These are phyloP conservation scores for Phytophthora litchii DNA, from an alignment of 352 stramenopile genomes.

Conservation along the genomic window DNA sequence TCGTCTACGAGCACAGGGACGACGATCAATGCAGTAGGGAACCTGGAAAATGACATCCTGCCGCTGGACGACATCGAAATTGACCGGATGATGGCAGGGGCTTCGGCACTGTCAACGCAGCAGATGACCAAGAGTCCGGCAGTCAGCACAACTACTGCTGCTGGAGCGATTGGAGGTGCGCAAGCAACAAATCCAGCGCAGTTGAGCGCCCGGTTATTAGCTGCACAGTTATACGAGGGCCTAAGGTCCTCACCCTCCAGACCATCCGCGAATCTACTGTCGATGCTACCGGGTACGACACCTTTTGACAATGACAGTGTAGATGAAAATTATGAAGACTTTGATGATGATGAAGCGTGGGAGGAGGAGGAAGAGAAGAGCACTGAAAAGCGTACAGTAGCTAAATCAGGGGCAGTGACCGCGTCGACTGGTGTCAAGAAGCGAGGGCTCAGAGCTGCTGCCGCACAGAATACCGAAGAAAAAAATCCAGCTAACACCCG, in stretches of 20 bases:
- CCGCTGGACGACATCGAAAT: slow-evolving; percentile 51
- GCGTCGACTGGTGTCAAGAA: neutral
- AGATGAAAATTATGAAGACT: slow-evolving; percentile 32
- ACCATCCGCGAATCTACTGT: slow-evolving; percentile 8
- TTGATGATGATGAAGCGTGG: slow-evolving; percentile 17
- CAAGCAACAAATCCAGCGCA: neutral
- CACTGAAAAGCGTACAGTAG: neutral
- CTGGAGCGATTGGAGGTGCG: too few relatives aligned
- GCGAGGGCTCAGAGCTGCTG: slow-evolving; percentile 3
- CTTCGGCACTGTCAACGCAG: slow-evolving; percentile 7
- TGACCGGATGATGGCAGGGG: slow-evolving; percentile 29
- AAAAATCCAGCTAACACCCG: slow-evolving; percentile 2
- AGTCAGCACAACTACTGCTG: neutral
- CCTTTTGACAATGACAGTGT: slow-evolving; percentile 18
- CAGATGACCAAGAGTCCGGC: slow-evolving; percentile 5
- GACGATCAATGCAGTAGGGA: neutral
- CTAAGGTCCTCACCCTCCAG: slow-evolving; percentile 12
- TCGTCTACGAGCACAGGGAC: neutral
- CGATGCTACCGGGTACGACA: slow-evolving; percentile 10
- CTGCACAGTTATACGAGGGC: slow-evolving; percentile 30
- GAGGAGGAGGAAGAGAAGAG: slow-evolving; percentile 13
- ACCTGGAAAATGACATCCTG: slow-evolving; percentile 31
- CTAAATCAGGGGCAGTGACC: neutral
- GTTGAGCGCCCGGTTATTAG: slow-evolving; percentile 23
- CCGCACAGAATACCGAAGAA: slow-evolving; percentile 5